Percentiles rank a stretch among this genome's conserved stretches.
Evolutionary conservation across 1,284 basidiomycete genomes (phyloP).

Genomic region (Pholiota adiposa): DNA sequence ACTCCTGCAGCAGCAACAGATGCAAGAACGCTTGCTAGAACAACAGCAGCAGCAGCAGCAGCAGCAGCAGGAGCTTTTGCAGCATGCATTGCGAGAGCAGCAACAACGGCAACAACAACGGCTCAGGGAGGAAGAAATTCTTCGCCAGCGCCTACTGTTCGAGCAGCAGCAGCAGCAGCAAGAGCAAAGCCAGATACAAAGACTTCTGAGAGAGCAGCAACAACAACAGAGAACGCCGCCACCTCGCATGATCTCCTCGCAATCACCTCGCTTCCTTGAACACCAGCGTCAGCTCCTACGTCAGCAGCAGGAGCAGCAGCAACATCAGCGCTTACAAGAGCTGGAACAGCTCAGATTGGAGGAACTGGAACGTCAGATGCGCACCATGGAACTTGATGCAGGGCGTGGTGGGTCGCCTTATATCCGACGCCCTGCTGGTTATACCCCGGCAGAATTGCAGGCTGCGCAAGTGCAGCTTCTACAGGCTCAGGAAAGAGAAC

Average conservation of each 20-base stretch:
- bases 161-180: constrained; percentile 41
- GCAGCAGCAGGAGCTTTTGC: constrained; percentile 30
- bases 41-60: constrained; percentile 33
- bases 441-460: constrained; percentile 41
- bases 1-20: constrained; percentile 34
- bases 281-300: constrained; percentile 62
- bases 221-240: constrained; percentile 62
- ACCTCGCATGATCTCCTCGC: constrained; percentile 71
- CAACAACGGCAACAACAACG: constrained; percentile 40
- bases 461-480: constrained; percentile 36
- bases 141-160: constrained; percentile 42
- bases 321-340: constrained; percentile 57
- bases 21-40: constrained; percentile 35
- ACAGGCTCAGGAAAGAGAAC: constrained; percentile 19
- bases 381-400: constrained; percentile 49
- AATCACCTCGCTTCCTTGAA: constrained; percentile 75
- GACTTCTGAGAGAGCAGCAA: constrained; percentile 44
- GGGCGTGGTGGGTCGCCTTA: constrained; percentile 22
- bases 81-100: constrained; percentile 42
- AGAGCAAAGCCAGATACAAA: constrained; percentile 42
- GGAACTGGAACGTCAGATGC: constrained; percentile 63
- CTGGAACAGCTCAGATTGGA: constrained; percentile 64
- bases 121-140: constrained; percentile 43
- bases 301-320: constrained; percentile 54
- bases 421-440: constrained; percentile 30